Percentiles rank a stretch among this genome's conserved stretches.
phyloP scores from a whole-genome alignment of 345 rosid species.

The Salix dunnii region DNA sequence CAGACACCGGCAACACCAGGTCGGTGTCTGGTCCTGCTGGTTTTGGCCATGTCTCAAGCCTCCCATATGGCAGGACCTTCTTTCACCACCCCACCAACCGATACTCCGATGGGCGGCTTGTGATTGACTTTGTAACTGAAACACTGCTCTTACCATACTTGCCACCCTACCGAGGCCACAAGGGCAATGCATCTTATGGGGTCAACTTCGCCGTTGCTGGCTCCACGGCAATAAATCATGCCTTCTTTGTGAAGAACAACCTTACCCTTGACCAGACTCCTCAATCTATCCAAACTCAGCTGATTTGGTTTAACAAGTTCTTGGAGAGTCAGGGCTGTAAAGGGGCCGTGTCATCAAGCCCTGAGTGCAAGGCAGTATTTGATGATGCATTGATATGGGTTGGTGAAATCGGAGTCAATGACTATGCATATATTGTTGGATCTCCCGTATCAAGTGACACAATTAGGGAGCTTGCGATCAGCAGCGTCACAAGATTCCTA shows the following conservation, averaged over 20 bases:
- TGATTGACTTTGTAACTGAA: conserved; percentile 78
- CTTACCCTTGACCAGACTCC: conserved; percentile 66
- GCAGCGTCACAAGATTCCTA: conserved; percentile 40
- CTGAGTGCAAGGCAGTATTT: conserved; percentile 36
- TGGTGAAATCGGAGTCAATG: conserved; percentile 92
- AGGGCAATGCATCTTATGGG: conserved; percentile 38
- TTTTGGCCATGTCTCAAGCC: conserved; percentile 69
- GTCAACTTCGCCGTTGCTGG: conserved; percentile 91
- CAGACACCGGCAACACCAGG: conserved; percentile 91
- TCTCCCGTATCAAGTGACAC: conserved; percentile 52
- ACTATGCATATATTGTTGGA: conserved; percentile 68
- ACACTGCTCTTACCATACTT: conserved; percentile 60
- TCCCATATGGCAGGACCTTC: conserved; percentile 76
- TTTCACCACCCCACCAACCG: conserved; percentile 81
- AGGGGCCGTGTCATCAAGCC: conserved; percentile 14
- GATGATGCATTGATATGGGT: conserved; percentile 76
- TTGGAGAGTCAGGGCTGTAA: conserved; percentile 51
- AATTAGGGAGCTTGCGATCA: conserved; percentile 45
- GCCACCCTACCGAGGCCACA: conserved; percentile 57
- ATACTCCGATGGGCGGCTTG: conserved; percentile 84
- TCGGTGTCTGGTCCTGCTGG: conserved; percentile 64
- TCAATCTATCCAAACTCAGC: conserved; percentile 67
- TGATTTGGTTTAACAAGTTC: conserved; percentile 56
- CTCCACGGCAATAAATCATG: conserved; percentile 73
- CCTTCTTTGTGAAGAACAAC: conserved; percentile 71